Percentiles rank a stretch among this genome's conserved stretches.
Evolutionary conservation across 768 basidiomycete species (phyloP).

Genomic region (Pisolithus orientalis): DNA sequence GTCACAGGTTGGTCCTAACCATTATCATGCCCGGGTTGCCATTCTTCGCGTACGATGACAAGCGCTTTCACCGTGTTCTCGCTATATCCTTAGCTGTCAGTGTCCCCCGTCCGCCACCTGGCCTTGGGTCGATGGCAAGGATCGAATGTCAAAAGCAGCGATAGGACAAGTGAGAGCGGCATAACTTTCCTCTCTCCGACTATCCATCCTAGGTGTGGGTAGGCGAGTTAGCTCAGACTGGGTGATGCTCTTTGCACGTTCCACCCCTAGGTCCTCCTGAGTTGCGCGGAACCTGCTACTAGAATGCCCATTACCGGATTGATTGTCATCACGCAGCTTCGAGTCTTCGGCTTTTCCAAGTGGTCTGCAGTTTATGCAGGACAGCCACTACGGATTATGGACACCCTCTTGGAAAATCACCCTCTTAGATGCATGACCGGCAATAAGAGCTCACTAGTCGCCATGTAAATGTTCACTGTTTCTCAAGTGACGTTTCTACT

Average conservation of each 20-base stretch:
- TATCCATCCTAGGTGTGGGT: constrained; percentile 63
- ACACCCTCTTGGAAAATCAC: too few relatives aligned
- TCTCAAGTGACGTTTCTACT: too few relatives aligned
- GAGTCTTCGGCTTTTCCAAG: too few relatives aligned
- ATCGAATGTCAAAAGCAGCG: constrained; percentile 69
- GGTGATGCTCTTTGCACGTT: constrained; percentile 42
- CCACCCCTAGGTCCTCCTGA: constrained; percentile 25
- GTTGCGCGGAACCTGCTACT: constrained; percentile 22
- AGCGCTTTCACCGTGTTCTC: constrained; percentile 86
- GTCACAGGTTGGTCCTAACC: constrained; percentile 49
- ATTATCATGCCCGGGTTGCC: constrained; percentile 49
- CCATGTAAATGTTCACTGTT: too few relatives aligned
- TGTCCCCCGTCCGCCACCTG: constrained; percentile 36
- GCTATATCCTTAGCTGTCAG: constrained; percentile 73
- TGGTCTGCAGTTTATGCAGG: too few relatives aligned
- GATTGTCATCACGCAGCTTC: too few relatives aligned
- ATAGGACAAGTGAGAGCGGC: constrained; percentile 72
- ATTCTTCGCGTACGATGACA: constrained; percentile 63
- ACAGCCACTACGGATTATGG: too few relatives aligned
- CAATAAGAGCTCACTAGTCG: too few relatives aligned
- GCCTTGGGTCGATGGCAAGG: constrained; percentile 46
- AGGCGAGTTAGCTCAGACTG: constrained; percentile 55
- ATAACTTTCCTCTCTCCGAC: constrained; percentile 50
- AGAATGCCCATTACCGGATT: too few relatives aligned
- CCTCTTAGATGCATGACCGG: too few relatives aligned